phyloP scores from a whole-genome alignment of 2,329 filamentous ascomycete genomes.

The Xylaria arbuscula region DNA sequence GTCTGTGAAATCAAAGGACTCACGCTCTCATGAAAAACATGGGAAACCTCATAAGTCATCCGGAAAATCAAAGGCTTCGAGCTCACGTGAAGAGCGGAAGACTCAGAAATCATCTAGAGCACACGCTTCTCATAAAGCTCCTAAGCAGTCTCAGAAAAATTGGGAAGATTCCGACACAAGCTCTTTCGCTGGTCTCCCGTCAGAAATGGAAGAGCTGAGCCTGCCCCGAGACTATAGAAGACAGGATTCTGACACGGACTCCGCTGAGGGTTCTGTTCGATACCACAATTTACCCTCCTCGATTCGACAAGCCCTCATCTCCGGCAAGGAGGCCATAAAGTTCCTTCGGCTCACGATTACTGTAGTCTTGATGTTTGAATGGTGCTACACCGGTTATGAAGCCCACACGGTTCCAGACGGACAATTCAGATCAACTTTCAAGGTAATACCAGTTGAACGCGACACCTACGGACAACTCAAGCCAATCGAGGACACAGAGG shows the following conservation, averaged over 20 bases:
- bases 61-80: neutral
- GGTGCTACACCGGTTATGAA: neutral
- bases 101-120: neutral
- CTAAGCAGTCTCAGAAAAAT: neutral
- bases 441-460: constrained; percentile 11
- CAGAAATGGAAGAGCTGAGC: neutral
- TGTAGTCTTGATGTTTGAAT: constrained; percentile 19
- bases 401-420: neutral
- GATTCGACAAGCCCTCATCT: neutral
- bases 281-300: neutral
- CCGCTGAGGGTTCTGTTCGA: no score
- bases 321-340: neutral
- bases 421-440: neutral
- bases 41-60: neutral
- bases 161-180: neutral
- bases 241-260: no score
- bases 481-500: neutral
- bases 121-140: neutral
- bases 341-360: neutral
- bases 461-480: neutral
- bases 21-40: neutral
- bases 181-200: no score
- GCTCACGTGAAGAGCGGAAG: neutral
- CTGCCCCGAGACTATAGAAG: neutral
- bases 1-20: neutral